These are phyloP conservation scores for Antitrichia curtipendula DNA, from an alignment of 225 moss, liverwort and hornwort genomes.

Conservation along the genomic window DNA sequence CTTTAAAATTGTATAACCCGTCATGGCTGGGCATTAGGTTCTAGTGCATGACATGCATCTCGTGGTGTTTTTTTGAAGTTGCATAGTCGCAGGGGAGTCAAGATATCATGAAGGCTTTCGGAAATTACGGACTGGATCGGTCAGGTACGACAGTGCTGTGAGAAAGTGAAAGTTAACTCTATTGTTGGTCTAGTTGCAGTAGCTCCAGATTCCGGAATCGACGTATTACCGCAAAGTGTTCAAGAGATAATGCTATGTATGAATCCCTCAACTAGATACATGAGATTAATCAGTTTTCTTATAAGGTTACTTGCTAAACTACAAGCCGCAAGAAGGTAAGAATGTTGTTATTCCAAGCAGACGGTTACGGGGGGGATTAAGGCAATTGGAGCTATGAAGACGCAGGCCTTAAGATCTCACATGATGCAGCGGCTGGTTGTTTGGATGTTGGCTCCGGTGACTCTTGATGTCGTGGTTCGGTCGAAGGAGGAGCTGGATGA, in stretches of 20 bases:
- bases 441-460: not conserved
- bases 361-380: not conserved
- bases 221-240: not conserved
- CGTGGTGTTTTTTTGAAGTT: not conserved
- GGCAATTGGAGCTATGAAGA: slow-evolving; percentile 2
- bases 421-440: slow-evolving; percentile 9
- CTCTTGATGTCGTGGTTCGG: slow-evolving; percentile 15
- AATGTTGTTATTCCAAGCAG: not conserved
- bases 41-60: not conserved
- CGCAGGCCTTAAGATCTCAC: slow-evolving; percentile 33
- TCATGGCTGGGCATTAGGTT: not conserved
- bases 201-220: not conserved
- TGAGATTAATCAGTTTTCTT: not conserved
- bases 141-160: not conserved
- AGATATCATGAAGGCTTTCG: not conserved
- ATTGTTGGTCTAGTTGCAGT: not conserved
- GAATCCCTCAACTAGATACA: not conserved
- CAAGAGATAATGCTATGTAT: not conserved
- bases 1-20: not conserved
- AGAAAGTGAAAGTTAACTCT: not conserved
- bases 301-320: not conserved
- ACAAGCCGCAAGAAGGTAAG: not conserved
- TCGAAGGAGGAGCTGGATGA: not conserved
- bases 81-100: not conserved
- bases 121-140: not conserved